Percentiles rank a stretch among this genome's conserved stretches.
Conservation (phyloP, 2,329 filamentous ascomycete genomes). For the Elsinoe necatrix region DNA sequence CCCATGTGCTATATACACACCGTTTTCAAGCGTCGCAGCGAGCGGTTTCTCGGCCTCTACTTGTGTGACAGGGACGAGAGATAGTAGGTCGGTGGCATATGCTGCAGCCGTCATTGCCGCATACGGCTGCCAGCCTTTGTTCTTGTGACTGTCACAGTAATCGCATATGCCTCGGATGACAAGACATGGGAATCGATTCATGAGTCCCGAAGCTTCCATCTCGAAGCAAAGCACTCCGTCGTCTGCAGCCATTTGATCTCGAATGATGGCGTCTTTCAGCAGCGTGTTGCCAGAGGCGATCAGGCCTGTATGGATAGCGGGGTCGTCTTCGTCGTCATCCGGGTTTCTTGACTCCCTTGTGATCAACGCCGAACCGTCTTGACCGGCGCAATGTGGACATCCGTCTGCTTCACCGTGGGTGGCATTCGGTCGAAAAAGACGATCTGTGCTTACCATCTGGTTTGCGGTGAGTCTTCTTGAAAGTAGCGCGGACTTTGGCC, state of each 20-base stretch:
- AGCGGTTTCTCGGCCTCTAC: no score
- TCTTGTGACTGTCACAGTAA: slow-evolving; percentile 23
- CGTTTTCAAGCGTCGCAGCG: no score
- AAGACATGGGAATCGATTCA: slow-evolving; percentile 19
- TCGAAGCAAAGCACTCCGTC: slow-evolving; percentile 19
- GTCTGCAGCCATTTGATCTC: neutral
- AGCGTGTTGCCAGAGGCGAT: slow-evolving; percentile 34
- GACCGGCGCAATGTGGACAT: no score
- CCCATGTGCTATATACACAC: no score
- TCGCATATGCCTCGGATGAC: slow-evolving; percentile 24
- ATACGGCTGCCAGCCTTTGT: slow-evolving; percentile 22
- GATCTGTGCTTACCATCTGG: no score
- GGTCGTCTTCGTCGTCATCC: neutral
- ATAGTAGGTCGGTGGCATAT: slow-evolving; percentile 19
- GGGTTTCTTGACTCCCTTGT: no score
- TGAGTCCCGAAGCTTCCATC: slow-evolving; percentile 19
- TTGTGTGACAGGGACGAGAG: no score
- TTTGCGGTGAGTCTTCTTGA: no score
- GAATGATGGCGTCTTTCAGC: slow-evolving; percentile 3
- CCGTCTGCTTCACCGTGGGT: no score
- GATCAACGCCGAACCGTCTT: no score
- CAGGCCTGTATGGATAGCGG: slow-evolving; percentile 30
- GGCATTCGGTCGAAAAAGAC: no score
- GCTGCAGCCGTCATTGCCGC: slow-evolving; percentile 21
- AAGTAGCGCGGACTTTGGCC: no score